Evolutionary conservation across 129 eudicot species (phyloP).

Genomic region (Dittrichia graveolens): DNA sequence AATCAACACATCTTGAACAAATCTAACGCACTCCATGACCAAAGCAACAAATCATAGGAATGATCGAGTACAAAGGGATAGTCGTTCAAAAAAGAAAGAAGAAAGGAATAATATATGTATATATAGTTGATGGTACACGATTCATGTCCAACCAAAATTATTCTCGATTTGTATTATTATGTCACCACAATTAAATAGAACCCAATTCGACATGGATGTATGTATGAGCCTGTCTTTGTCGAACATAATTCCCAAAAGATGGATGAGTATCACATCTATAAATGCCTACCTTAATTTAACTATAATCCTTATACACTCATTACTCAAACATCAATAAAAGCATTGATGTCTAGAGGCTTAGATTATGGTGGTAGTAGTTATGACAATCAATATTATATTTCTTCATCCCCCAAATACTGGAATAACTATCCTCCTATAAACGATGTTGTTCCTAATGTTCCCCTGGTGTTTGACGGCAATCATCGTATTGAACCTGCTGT

Average conservation of each 20-base stretch:
- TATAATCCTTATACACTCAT: background rate
- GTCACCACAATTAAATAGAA: conserved; percentile 31
- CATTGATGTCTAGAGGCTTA: conserved; percentile 16
- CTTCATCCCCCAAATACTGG: conserved; percentile 23
- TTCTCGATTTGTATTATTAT: conserved; percentile 18
- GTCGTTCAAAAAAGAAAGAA: background rate
- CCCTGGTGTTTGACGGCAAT: conserved; percentile 19
- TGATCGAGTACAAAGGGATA: background rate
- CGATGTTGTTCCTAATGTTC: conserved; percentile 27
- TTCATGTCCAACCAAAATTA: conserved; percentile 20
- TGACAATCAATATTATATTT: conserved; percentile 8
- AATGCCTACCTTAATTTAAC: conserved; percentile 4
- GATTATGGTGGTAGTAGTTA: conserved; percentile 9
- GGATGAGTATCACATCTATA: conserved; percentile 13
- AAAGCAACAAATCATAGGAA: background rate
- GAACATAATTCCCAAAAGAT: background rate
- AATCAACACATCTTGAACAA: too few relatives aligned
- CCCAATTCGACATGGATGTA: conserved; percentile 27
- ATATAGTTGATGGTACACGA: background rate
- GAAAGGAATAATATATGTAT: conserved; percentile 17
- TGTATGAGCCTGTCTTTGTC: background rate
- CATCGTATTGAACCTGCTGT: conserved; percentile 7
- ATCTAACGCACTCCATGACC: background rate
- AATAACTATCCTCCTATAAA: background rate
- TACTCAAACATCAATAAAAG: conserved; percentile 4